Percentiles rank a stretch among this genome's conserved stretches.
Conservation (phyloP, 1,284 basidiomycete genomes). For the Leccinum fuscescens region DNA sequence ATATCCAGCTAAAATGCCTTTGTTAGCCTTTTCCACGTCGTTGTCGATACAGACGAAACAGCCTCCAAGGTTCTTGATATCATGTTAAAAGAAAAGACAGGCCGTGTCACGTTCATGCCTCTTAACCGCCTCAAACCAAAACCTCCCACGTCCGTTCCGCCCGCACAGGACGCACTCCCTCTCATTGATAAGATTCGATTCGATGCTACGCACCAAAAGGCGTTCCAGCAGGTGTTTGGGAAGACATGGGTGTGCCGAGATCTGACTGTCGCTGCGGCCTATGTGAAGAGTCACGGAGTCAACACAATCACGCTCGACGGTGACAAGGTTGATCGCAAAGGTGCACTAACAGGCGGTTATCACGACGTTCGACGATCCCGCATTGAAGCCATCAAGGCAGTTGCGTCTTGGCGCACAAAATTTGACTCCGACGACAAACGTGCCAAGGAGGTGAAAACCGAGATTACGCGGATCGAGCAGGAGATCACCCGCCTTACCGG, state of each 20-base stretch:
- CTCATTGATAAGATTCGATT: slow-evolving; percentile 84
- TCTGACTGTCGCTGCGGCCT: slow-evolving; percentile 89
- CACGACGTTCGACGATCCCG: slow-evolving; percentile 90
- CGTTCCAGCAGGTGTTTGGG: slow-evolving; percentile 98
- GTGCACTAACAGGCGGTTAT: slow-evolving; percentile 93
- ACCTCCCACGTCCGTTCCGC: slow-evolving; percentile 57
- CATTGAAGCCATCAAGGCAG: slow-evolving; percentile 81
- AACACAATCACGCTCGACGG: slow-evolving; percentile 98
- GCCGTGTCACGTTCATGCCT: slow-evolving; percentile 98
- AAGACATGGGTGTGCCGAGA: slow-evolving; percentile 95
- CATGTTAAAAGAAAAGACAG: slow-evolving; percentile 90
- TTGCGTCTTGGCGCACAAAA: slow-evolving; percentile 76
- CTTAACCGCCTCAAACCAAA: slow-evolving; percentile 93
- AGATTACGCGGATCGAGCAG: slow-evolving; percentile 78
- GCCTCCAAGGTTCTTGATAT: slow-evolving; percentile 85
- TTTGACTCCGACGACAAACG: slow-evolving; percentile 66
- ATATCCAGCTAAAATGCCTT: slow-evolving; percentile 2
- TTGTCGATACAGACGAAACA: slow-evolving; percentile 94
- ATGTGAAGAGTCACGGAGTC: slow-evolving; percentile 91
- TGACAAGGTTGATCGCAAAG: slow-evolving; percentile 96
- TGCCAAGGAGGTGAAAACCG: slow-evolving; percentile 71
- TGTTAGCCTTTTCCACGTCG: slow-evolving; percentile 88
- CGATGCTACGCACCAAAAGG: slow-evolving; percentile 70
- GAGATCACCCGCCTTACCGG: slow-evolving; percentile 81
- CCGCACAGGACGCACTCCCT: slow-evolving; percentile 86